Percentiles rank a stretch among this genome's conserved stretches.
phyloP scores from a whole-genome alignment of 2,329 filamentous ascomycete species.

The Didymella arachidicola region DNA sequence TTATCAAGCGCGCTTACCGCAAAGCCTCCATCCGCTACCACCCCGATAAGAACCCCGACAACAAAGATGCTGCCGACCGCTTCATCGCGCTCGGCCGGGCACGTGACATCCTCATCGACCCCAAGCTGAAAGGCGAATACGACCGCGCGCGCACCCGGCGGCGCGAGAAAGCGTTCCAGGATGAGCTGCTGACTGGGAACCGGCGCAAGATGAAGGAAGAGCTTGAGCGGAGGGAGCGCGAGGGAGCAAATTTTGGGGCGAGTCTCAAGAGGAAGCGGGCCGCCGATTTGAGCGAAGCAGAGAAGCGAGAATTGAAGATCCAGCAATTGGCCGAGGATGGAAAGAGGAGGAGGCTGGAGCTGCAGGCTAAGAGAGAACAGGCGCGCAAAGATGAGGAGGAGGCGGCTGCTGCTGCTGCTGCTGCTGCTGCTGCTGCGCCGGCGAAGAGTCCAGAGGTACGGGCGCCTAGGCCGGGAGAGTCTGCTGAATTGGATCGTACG shows the following conservation, averaged over 20 bases:
- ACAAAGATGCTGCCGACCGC: conserved; percentile 71
- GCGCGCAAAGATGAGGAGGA: conserved; percentile 62
- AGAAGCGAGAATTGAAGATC: conserved; percentile 65
- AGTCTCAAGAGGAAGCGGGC: conserved; percentile 55
- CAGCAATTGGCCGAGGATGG: conserved; percentile 57
- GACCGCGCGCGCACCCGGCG: conserved; percentile 77
- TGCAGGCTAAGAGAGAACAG: conserved; percentile 60
- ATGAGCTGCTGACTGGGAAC: conserved; percentile 75
- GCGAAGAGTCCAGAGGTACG: conserved; percentile 40
- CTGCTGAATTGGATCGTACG: conserved; percentile 63
- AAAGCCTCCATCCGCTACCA: conserved; percentile 89
- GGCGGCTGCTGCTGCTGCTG: conserved; percentile 32
- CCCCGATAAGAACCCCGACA: conserved; percentile 80
- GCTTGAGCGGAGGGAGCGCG: conserved; percentile 77
- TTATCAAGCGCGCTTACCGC: conserved; percentile 84
- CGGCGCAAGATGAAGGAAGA: conserved; percentile 84
- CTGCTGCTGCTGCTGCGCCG: conserved; percentile 32
- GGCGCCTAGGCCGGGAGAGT: conserved; percentile 42
- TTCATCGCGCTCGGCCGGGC: conserved; percentile 88
- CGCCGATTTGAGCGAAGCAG: conserved; percentile 58
- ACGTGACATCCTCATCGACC: conserved; percentile 80
- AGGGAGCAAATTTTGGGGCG: conserved; percentile 43
- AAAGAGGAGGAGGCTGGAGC: conserved; percentile 63
- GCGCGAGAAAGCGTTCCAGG: conserved; percentile 72
- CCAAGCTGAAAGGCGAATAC: conserved; percentile 76